Percentiles rank a stretch among this genome's conserved stretches.
Evolutionary conservation across 768 basidiomycete genomes (phyloP).

Genomic region (Tylopilus vinaceipallidus): DNA sequence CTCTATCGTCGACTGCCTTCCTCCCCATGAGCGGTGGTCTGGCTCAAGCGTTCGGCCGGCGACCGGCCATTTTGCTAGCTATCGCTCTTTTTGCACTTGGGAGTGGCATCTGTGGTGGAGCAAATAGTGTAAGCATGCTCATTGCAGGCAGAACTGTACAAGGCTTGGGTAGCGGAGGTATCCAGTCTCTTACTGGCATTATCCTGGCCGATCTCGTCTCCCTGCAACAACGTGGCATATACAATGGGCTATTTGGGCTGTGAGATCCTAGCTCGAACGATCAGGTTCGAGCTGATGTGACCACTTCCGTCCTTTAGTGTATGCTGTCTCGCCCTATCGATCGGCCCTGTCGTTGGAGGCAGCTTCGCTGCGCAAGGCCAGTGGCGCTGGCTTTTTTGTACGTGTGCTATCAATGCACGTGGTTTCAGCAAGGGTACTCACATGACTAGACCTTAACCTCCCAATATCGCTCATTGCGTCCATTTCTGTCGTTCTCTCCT

Average conservation of each 20-base stretch:
- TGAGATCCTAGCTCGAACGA: background rate
- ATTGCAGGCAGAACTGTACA: conserved; percentile 30
- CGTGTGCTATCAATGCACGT: background rate
- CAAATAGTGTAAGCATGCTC: conserved; percentile 19
- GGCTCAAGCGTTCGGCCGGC: conserved; percentile 32
- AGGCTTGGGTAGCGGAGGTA: conserved; percentile 37
- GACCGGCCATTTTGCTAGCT: conserved; percentile 22
- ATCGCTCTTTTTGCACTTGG: conserved; percentile 34
- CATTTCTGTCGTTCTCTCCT: conserved; percentile 22
- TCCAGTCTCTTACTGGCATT: conserved; percentile 36
- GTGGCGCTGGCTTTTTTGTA: conserved; percentile 48
- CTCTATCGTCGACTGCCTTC: conserved; percentile 36
- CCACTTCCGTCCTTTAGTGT: conserved; percentile 10
- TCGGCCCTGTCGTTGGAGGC: conserved; percentile 38
- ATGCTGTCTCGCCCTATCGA: conserved; percentile 33
- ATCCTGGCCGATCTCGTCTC: conserved; percentile 43
- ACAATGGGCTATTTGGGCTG: conserved; percentile 27
- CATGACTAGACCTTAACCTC: conserved; percentile 37
- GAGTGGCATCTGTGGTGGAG: conserved; percentile 35
- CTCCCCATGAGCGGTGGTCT: conserved; percentile 37
- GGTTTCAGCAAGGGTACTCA: background rate
- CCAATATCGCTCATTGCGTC: conserved; percentile 32
- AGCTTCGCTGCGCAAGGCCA: conserved; percentile 31
- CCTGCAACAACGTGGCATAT: conserved; percentile 40
- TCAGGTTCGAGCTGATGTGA: background rate